These are phyloP conservation scores for Syncephalis plumigaleata DNA, from an alignment of 371 early-diverging fungal species.

Conservation along the genomic window DNA sequence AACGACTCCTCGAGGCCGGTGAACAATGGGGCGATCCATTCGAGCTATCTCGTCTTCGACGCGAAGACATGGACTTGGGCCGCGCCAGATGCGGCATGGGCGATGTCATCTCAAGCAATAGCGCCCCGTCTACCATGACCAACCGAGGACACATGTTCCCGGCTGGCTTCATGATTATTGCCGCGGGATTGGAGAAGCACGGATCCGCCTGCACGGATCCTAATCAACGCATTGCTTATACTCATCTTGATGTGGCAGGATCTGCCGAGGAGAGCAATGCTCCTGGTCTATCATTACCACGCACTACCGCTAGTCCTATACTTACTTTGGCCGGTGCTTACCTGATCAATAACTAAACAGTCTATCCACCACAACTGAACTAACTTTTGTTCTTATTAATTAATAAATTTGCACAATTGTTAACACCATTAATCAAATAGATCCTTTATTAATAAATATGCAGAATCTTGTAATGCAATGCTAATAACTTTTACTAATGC, in stretches of 20 bases:
- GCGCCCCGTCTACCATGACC: constrained; percentile 47
- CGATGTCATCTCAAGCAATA: constrained; percentile 69
- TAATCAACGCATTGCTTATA: constrained; percentile 48
- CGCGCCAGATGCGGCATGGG: constrained; percentile 30
- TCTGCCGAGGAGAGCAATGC: constrained; percentile 41
- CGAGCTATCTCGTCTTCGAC: constrained; percentile 64
- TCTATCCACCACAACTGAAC: too few relatives aligned
- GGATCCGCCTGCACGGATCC: constrained; percentile 32
- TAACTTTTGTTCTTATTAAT: too few relatives aligned
- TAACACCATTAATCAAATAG: too few relatives aligned
- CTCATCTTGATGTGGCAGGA: constrained; percentile 77
- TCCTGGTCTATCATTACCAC: constrained; percentile 46
- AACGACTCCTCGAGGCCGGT: constrained; percentile 48
- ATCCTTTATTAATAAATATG: too few relatives aligned
- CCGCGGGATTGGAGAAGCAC: constrained; percentile 57
- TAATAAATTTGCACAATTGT: too few relatives aligned
- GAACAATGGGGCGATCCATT: constrained; percentile 62
- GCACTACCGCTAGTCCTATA: constrained; percentile 61
- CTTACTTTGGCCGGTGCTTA: constrained; percentile 62
- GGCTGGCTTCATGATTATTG: constrained; percentile 66
- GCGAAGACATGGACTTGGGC: constrained; percentile 55
- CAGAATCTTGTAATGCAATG: too few relatives aligned
- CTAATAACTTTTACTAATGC: too few relatives aligned
- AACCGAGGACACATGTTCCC: constrained; percentile 79
- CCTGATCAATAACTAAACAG: constrained; percentile 35